Evolutionary conservation across 768 basidiomycete species (phyloP).

Genomic region (Podaxis sp.): DNA sequence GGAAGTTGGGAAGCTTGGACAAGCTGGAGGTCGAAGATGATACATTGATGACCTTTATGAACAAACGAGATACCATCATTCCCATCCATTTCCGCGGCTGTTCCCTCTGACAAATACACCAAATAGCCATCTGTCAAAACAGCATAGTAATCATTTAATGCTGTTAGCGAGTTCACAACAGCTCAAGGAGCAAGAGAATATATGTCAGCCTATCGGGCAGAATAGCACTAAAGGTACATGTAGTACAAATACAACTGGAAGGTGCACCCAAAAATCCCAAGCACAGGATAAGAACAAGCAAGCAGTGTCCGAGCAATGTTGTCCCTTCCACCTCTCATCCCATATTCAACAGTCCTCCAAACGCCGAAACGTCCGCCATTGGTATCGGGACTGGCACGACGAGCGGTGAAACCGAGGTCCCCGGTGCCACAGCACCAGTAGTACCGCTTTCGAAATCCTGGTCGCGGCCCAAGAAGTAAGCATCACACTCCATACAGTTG

Average conservation of each 20-base stretch:
- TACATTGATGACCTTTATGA: not conserved
- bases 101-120: no score
- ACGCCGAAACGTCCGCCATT: slow-evolving; percentile 9
- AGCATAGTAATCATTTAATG: no score
- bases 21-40: not conserved
- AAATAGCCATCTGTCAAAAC: no score
- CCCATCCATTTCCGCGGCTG: not conserved
- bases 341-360: slow-evolving; percentile 14
- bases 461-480: not conserved
- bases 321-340: not conserved
- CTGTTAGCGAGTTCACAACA: no score
- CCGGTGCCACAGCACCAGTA: not conserved
- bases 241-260: not conserved
- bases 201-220: no score
- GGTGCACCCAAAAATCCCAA: not conserved
- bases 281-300: not conserved
- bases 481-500: not conserved
- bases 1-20: not conserved
- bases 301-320: not conserved
- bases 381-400: slow-evolving; percentile 13
- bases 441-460: slow-evolving; percentile 12
- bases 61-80: not conserved
- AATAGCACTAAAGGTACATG: no score
- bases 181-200: no score
- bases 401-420: slow-evolving; percentile 6